Evolutionary conservation across 352 stramenopile genomes (phyloP), one percentile per base, ranked within the genome.

Genomic region (Phytophthora fragariaefolia): DNA sequence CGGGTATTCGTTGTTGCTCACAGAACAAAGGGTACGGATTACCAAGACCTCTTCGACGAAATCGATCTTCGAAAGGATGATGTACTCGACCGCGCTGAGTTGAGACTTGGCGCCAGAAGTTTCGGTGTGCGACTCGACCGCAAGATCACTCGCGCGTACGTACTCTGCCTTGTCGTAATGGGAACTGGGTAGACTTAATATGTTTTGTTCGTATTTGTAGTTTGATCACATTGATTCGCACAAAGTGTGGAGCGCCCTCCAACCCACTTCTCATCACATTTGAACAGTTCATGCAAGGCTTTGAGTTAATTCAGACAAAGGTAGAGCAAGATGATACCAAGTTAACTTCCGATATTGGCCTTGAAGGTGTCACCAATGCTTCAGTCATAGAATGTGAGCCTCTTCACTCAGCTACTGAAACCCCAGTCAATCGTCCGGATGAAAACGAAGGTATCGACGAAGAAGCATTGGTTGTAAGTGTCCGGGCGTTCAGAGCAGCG

Each of bases 111-210:
- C 0, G 52, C 79, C 15, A 64, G 70, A 20, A 63, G 65, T 27
- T 87, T 91, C 18, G 77, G 82, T 0, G 52, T 95, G 9, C 68
- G 80, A 4, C 72, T 95, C 15, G 71, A 89, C 52, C 78, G 86
- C 1, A 80, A 80, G 24, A 74, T 93, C 60, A 89, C 84, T 6
- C 79, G 86, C 30, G 80, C 79, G 72, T 90, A 76, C 27, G 76
- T 65, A 32, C n/a, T 10, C 17, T 22, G 22, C 3, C 12, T 26
- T 13, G 20, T 17, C 32, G 23, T 45, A 24, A 45, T 17, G 8
- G 40, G 17, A 26, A 1, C 34, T 48, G 4, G 17, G 7, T n/a
- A 40, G 15, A 62, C 52, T 71, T 43, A 71, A 22, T 51, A 18
- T 18, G 32, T 6, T 49, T 23, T 38, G 34, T 34, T 7, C 8